A percentile compares a stretch with the other conserved stretches of the same genome.
phyloP scores from a whole-genome alignment of 2,329 filamentous ascomycete genomes.

The Knoxdaviesia proteae region DNA sequence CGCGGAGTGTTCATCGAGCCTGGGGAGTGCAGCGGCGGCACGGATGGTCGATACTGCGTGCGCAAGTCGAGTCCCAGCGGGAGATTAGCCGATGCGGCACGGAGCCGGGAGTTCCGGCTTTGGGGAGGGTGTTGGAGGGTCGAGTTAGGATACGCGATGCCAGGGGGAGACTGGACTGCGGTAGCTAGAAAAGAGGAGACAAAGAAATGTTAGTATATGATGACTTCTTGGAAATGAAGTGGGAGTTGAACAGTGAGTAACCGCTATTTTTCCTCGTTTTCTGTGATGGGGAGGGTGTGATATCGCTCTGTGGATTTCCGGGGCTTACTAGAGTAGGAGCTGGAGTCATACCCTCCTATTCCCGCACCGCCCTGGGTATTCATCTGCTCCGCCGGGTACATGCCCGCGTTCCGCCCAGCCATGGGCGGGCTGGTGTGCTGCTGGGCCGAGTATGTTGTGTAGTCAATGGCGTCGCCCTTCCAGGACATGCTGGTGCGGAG shows the following conservation, averaged over 20 bases:
- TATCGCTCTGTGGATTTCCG: too few relatives aligned
- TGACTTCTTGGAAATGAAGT: background rate
- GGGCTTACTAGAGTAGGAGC: slow-evolving; percentile 28
- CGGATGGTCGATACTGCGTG: slow-evolving; percentile 20
- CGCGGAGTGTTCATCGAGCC: slow-evolving; percentile 13
- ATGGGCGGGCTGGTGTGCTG: slow-evolving; percentile 22
- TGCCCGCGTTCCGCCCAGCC: slow-evolving; percentile 22
- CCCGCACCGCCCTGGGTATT: slow-evolving; percentile 13
- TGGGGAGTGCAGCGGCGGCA: slow-evolving; percentile 11
- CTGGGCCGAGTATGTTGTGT: slow-evolving; percentile 25
- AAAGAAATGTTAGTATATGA: background rate
- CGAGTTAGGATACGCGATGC: slow-evolving; percentile 26
- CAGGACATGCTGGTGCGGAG: slow-evolving; percentile 39
- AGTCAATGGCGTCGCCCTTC: slow-evolving; percentile 40
- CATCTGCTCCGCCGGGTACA: slow-evolving; percentile 29
- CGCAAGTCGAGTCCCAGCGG: slow-evolving; percentile 23
- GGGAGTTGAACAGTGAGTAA: background rate
- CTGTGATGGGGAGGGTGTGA: background rate
- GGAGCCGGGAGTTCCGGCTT: slow-evolving; percentile 21
- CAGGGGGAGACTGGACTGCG: slow-evolving; percentile 25
- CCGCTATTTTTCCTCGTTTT: background rate
- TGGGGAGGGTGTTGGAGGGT: slow-evolving; percentile 21
- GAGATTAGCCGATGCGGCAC: slow-evolving; percentile 26
- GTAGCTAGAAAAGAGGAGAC: slow-evolving; percentile 14
- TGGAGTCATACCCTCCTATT: slow-evolving; percentile 26